These are phyloP conservation scores for Pleomassaria siparia DNA, from an alignment of 2,329 filamentous ascomycete genomes.

Conservation along the genomic window DNA sequence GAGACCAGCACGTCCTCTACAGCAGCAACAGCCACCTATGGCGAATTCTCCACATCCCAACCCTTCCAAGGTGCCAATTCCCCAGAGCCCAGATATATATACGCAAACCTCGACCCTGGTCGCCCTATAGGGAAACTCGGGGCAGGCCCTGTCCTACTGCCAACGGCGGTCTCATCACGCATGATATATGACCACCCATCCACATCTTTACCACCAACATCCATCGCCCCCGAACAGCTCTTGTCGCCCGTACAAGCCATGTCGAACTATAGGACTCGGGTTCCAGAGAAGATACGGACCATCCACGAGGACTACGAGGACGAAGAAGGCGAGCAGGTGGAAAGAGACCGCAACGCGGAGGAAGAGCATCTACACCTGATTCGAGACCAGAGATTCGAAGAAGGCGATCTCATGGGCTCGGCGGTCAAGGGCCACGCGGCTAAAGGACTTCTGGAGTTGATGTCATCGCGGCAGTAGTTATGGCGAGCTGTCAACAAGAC, in stretches of 20 bases:
- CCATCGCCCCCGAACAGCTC: constrained; percentile 22
- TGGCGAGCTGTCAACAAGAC: background rate
- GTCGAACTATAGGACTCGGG: constrained; percentile 15
- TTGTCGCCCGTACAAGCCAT: constrained; percentile 19
- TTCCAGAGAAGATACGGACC: constrained; percentile 13
- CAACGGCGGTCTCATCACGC: constrained; percentile 42
- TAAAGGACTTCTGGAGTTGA: constrained; percentile 56
- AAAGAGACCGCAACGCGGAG: constrained; percentile 14
- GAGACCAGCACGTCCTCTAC: constrained; percentile 24
- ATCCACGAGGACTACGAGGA: constrained; percentile 13
- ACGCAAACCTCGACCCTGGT: constrained; percentile 35
- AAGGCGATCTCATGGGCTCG: constrained; percentile 48
- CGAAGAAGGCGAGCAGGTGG: constrained; percentile 15
- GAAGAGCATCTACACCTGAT: constrained; percentile 26
- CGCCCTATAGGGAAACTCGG: constrained; percentile 32
- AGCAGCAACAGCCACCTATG: constrained; percentile 21
- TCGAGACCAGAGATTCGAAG: constrained; percentile 29
- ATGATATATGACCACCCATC: constrained; percentile 32
- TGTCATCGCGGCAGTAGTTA: constrained; percentile 18
- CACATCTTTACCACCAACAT: constrained; percentile 30
- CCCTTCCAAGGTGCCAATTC: constrained; percentile 17
- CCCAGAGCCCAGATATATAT: constrained; percentile 24
- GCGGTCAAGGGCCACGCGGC: constrained; percentile 54
- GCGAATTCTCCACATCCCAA: constrained; percentile 8
- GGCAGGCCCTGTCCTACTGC: constrained; percentile 43